These are phyloP conservation scores for Ceriops tagal DNA, from an alignment of 345 rosid species.

Conservation along the genomic window DNA sequence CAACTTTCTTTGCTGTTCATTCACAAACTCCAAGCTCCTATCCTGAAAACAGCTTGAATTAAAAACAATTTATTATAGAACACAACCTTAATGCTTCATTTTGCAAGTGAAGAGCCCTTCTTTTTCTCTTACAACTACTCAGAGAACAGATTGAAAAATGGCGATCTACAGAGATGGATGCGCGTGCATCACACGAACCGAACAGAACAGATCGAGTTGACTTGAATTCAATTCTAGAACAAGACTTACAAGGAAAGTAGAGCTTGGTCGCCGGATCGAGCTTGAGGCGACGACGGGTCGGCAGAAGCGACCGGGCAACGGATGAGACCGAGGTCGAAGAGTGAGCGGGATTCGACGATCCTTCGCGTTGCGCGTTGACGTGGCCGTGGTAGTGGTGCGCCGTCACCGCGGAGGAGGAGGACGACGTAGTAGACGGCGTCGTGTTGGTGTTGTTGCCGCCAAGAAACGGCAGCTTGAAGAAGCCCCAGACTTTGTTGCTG, in stretches of 20 bases:
- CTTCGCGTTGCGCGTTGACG: slow-evolving; percentile 41
- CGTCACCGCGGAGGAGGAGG: slow-evolving; percentile 30
- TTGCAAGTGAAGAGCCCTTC: too few relatives aligned
- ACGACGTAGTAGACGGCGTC: slow-evolving; percentile 40
- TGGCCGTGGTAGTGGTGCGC: slow-evolving; percentile 31
- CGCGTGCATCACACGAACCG: too few relatives aligned
- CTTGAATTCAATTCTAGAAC: background rate
- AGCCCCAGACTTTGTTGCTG: slow-evolving; percentile 50
- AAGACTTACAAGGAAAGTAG: slow-evolving; percentile 74
- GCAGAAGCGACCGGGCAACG: slow-evolving; percentile 78
- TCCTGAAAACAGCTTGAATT: too few relatives aligned
- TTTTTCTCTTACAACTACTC: background rate
- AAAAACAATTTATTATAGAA: background rate
- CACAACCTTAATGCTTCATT: too few relatives aligned
- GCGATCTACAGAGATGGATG: too few relatives aligned
- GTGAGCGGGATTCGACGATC: slow-evolving; percentile 36
- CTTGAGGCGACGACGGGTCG: slow-evolving; percentile 70
- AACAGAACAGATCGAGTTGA: too few relatives aligned
- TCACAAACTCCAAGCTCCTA: too few relatives aligned
- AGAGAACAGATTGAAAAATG: too few relatives aligned
- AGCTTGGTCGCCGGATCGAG: slow-evolving; percentile 89
- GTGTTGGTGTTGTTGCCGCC: slow-evolving; percentile 24
- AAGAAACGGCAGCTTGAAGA: slow-evolving; percentile 50
- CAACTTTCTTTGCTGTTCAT: too few relatives aligned
- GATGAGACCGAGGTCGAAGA: slow-evolving; percentile 66